Evolutionary conservation across 129 eudicot species (phyloP), one percentile per base, ranked within the genome.

Genomic region (Apium graveolens): DNA sequence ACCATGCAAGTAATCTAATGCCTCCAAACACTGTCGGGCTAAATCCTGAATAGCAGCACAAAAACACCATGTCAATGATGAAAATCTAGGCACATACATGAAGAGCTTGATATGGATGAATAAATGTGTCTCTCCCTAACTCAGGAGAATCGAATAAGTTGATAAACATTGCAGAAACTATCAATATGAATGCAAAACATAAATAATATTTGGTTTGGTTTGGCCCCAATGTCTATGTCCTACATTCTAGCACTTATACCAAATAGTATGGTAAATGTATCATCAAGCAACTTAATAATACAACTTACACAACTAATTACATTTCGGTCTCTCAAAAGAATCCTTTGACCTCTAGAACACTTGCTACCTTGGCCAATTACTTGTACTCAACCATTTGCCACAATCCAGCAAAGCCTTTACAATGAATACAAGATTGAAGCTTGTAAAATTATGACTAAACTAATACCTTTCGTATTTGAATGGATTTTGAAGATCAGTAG

Each of bases 21-120:
- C 98, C 90, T 91, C 96, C 90, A 91, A 81, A 87, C 92, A 85
- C 78, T 92, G 98, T 65, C 88, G 91, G 34, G 92, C 88, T 76
- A 95, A 91, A 46, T 73, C 82, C 97, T 95, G 91, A n/a, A 27
- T 78, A 45, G 14, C 53, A 76, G 76, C 34, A 53, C 73, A 35
- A 53, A 35, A 74, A 43, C 46, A 48, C 32, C 76, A n/a, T 32
- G 72, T 66, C 14, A 31, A 46, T 82, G 24, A 75, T 10, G 37
- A 5, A 46, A 48, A 44, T 48, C 10, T 49, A 17, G 31, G 63
- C 18, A 7, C 10, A 21, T 24, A 1, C 2, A 57, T 57, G 0
- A 24, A 57, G 65, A 57, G 4, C 31, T 57, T 57, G 31, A n/a
- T 57, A 12, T 7, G 14, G 27, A 62, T 53, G 43, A 77, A 11